These are phyloP conservation scores for Prunella vulgaris DNA, from an alignment of 257 asterid genomes.

Conservation along the genomic window DNA sequence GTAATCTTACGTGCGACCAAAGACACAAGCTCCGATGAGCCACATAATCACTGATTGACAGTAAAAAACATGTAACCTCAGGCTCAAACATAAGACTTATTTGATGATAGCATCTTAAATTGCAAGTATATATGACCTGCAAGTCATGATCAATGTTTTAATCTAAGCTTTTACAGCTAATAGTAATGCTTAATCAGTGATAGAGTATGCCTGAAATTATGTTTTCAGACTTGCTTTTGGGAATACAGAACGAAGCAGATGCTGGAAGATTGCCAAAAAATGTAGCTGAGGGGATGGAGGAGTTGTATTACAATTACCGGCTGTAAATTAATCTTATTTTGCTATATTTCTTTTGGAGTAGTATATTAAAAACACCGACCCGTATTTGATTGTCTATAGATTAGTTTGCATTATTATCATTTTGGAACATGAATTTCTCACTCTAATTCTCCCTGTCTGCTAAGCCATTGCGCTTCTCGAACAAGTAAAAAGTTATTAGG, in stretches of 20 bases:
- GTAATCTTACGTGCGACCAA: no score
- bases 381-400: slow-evolving; percentile 2
- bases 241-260: slow-evolving; percentile 65
- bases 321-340: slow-evolving; percentile 51
- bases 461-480: not conserved
- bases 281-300: slow-evolving; percentile 80
- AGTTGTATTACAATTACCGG: slow-evolving; percentile 74
- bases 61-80: not conserved
- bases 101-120: slow-evolving; percentile 12
- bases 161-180: slow-evolving; percentile 27
- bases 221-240: slow-evolving; percentile 63
- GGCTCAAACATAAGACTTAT: not conserved
- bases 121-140: not conserved
- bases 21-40: no score
- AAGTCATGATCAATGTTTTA: not conserved
- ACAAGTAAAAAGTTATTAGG: not conserved
- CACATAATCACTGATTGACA: no score
- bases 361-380: not conserved
- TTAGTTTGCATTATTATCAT: slow-evolving; percentile 7
- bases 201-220: slow-evolving; percentile 17
- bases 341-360: slow-evolving; percentile 19
- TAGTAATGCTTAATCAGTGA: not conserved
- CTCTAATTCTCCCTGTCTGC: not conserved
- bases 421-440: not conserved
- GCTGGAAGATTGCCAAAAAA: slow-evolving; percentile 67